phyloP scores from a whole-genome alignment of 73 alveolate genomes.

The Uronychia setigera region DNA sequence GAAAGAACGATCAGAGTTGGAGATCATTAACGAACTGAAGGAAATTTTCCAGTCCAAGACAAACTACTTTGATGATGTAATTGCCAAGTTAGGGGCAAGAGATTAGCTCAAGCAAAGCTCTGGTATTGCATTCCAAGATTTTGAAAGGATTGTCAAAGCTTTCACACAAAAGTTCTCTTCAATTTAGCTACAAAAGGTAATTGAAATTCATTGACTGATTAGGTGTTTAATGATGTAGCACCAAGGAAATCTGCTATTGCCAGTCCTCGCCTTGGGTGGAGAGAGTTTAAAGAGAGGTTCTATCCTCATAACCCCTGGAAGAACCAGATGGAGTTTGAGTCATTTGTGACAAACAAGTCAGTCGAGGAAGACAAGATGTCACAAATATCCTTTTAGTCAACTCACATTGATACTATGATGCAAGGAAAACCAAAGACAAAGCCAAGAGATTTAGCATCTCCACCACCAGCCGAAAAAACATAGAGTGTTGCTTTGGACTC shows the following conservation, averaged over 20 bases:
- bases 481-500: constrained; percentile 8
- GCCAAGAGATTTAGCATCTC: constrained; percentile 6
- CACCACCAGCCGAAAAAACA: constrained; percentile 8
- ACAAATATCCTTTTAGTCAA: background rate
- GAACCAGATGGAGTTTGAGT: constrained; percentile 9
- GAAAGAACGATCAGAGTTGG: constrained; percentile 21
- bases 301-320: constrained; percentile 45
- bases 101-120: background rate
- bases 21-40: constrained; percentile 25
- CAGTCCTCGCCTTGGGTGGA: constrained; percentile 1
- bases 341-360: background rate
- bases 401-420: background rate
- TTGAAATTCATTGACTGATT: background rate
- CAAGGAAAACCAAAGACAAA: background rate
- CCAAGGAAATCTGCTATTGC: constrained; percentile 2
- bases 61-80: constrained; percentile 33
- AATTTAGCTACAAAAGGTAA: constrained; percentile 20
- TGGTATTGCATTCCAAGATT: constrained; percentile 27
- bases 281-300: constrained; percentile 54
- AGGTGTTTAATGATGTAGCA: constrained; percentile 4
- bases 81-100: constrained; percentile 30
- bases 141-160: constrained; percentile 23
- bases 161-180: constrained; percentile 23
- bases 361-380: background rate
- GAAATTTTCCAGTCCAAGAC: constrained; percentile 15